Base-by-base conservation (phyloP, 1,284 basidiomycete species). In the Rhodotorula sp. region DNA sequence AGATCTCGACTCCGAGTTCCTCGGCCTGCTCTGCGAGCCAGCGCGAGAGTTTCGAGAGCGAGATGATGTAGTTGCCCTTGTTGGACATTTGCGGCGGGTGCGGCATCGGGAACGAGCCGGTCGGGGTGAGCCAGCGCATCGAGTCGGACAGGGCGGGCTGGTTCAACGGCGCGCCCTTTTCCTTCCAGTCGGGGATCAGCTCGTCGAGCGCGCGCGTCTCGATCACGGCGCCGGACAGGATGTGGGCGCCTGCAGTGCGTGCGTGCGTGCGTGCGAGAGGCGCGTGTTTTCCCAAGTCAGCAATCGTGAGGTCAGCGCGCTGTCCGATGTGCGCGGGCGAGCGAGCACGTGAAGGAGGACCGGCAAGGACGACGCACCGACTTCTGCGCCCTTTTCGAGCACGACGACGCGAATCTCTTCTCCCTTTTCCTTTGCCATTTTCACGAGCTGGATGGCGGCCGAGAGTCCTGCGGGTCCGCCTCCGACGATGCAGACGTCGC, bases 51-150 rank as follows among this genome's bases (percentile, higher is more conserved):
- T 88, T 89, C 3, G 92, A 95, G 47, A 99, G 87, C 6, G 93
- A 97, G 62, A 93, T 85, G 79, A 98, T 90, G 82, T 95, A 98
- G 84, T 98, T 99, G 69, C 92, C 91, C 67, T 91, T 87, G 84
- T 97, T 97, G 80, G 85, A 86, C 96, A 99, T 99, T 83, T 98
- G 96, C 0, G 96, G 96, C 5, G 96, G 96, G 80, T 99, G 95
- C 0, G 94, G 97, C 69, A 98, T 88, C 21, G 93, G 93, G 77
- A 96, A 84, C 5, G 91, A 87, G 70, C 83, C 81, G 39, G 85
- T 88, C 52, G 85, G 78, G 20, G 95, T 96, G 74, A 99, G 86
- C 81, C 89, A 93, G 68, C 91, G 88, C 96, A 99, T 98, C 46
- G 85, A 83, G 62, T 91, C 92, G 60, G 88, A 88, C 1, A 86